Conservation (phyloP, 1,284 basidiomycete species). For the Puccinia novopanici region DNA sequence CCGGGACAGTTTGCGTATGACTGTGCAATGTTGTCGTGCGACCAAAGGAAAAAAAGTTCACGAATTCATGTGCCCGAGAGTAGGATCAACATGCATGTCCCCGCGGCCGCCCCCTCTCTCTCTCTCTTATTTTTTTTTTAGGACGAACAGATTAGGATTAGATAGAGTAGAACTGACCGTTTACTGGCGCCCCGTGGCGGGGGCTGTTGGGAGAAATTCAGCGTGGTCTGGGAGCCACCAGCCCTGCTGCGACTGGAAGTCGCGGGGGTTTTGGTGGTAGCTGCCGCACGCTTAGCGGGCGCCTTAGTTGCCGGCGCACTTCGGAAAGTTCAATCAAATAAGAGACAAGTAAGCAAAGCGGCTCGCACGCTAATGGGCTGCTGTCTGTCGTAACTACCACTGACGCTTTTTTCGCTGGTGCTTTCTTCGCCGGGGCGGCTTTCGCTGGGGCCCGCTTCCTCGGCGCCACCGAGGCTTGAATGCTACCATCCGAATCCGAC, state of each 20-base stretch:
- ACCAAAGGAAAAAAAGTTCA: neutral
- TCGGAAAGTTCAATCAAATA: neutral
- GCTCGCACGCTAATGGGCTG: neutral
- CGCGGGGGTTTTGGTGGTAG: slow-evolving; percentile 30
- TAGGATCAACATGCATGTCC: no score
- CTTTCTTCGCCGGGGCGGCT: slow-evolving; percentile 60
- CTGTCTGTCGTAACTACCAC: neutral
- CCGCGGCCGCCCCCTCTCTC: no score
- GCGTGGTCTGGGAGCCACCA: slow-evolving; percentile 24
- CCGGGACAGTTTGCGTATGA: slow-evolving; percentile 2
- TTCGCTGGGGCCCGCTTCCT: slow-evolving; percentile 10
- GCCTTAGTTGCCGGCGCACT: slow-evolving; percentile 39
- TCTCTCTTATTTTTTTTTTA: neutral
- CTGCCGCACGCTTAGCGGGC: slow-evolving; percentile 30
- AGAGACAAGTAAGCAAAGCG: neutral
- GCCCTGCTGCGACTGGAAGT: slow-evolving; percentile 28
- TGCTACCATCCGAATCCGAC: slow-evolving; percentile 48
- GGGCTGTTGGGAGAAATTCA: slow-evolving; percentile 28
- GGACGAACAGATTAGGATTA: neutral
- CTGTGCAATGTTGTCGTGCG: neutral
- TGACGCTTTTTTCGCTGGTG: slow-evolving; percentile 54
- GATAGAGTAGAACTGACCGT: slow-evolving; percentile 31
- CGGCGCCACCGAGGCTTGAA: slow-evolving; percentile 60
- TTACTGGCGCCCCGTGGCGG: slow-evolving; percentile 21
- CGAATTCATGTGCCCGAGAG: neutral